These are phyloP conservation scores for Dissophora globulifera DNA, from an alignment of 192 early-diverging fungal species.

Conservation along the genomic window DNA sequence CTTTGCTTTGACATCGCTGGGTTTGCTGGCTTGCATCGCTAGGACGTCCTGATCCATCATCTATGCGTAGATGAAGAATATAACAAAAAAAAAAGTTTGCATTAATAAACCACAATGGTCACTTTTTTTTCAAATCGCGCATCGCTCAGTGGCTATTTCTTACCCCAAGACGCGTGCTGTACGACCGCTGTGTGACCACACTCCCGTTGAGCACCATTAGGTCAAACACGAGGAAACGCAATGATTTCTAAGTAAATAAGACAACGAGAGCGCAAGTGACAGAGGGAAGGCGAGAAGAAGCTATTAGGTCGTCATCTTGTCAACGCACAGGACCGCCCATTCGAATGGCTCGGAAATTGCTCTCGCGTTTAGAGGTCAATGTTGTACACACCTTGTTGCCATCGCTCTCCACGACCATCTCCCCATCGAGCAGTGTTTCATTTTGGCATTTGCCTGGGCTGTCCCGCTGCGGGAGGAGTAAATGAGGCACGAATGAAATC, in stretches of 20 bases:
- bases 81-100: no score
- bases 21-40: constrained; percentile 48
- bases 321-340: no score
- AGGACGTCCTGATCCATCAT: constrained; percentile 74
- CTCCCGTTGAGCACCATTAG: constrained; percentile 70
- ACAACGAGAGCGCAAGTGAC: no score
- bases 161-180: constrained; percentile 74
- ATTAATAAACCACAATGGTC: not conserved
- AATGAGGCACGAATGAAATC: constrained; percentile 70
- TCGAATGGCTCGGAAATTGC: no score
- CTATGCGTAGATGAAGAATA: no score
- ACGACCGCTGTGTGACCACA: constrained; percentile 67
- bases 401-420: constrained; percentile 73
- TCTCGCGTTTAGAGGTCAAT: not conserved
- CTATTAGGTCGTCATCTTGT: no score
- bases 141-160: constrained; percentile 17
- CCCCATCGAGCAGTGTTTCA: constrained; percentile 82
- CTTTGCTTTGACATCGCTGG: constrained; percentile 49
- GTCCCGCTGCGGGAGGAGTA: constrained; percentile 63
- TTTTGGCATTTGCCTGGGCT: constrained; percentile 61
- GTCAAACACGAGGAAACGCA: constrained; percentile 71
- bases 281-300: not conserved
- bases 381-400: constrained; percentile 54
- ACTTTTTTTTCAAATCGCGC: no score
- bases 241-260: constrained; percentile 38